Percentiles rank a stretch among this genome's conserved stretches.
Evolutionary conservation across 768 basidiomycete species (phyloP).

Genomic region (Lactifluus piperatus): DNA sequence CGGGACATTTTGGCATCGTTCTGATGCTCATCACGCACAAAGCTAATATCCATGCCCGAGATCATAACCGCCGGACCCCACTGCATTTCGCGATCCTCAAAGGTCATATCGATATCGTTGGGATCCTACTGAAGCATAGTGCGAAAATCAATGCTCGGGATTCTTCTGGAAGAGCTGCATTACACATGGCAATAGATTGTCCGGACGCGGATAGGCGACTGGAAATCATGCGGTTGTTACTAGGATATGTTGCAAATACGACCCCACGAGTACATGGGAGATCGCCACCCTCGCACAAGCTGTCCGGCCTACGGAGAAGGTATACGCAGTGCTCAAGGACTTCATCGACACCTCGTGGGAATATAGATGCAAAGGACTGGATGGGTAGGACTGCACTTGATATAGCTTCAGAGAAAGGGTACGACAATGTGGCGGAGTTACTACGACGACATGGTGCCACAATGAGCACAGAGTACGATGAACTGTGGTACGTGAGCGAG

Average conservation of each 20-base stretch:
- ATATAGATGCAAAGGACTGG: too few relatives aligned
- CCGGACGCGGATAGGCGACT: not conserved
- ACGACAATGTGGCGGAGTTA: not conserved
- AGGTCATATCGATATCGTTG: not conserved
- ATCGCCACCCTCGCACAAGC: too few relatives aligned
- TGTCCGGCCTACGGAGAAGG: too few relatives aligned
- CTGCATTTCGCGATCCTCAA: not conserved
- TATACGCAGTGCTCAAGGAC: too few relatives aligned
- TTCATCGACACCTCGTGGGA: too few relatives aligned
- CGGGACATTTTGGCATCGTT: not conserved
- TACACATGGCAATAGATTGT: not conserved
- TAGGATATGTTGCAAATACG: not conserved
- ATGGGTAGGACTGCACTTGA: too few relatives aligned
- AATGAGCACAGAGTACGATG: not conserved
- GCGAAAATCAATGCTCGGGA: not conserved
- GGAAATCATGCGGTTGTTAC: not conserved
- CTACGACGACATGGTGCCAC: not conserved
- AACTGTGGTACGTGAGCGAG: too few relatives aligned
- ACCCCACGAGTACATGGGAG: not conserved
- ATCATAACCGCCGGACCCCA: not conserved
- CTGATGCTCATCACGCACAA: not conserved
- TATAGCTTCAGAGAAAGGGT: not conserved
- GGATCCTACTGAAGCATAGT: not conserved
- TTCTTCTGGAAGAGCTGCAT: not conserved
- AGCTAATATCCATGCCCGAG: not conserved